Evolutionary conservation across 1,139 yeast genomes (phyloP), one percentile per base, ranked within the genome.

Genomic region (Pichia sorboxylosa): DNA sequence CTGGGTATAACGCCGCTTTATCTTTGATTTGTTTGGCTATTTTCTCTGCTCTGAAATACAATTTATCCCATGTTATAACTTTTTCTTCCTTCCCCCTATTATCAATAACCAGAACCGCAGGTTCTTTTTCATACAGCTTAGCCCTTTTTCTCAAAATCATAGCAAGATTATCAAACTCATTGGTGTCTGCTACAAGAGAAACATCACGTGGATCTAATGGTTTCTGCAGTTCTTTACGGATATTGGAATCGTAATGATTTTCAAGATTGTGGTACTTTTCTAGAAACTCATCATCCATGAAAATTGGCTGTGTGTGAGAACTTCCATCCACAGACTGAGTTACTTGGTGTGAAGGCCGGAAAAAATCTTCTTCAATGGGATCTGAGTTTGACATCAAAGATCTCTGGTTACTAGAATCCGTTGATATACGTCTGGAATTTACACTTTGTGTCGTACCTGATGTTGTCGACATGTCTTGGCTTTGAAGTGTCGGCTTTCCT

Each of bases 21-120:
- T 77, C 77, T 47, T 83, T 93, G 40, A 92, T 77, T 53, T 83
- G 92, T 49, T 79, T 83, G 0, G 96, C 95, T 13, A 92, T 78
- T 48, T 82, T 83, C 46, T 84, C 93, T 0, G 96, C 81, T 45
- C 80, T 72, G 28, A 78, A 56, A 39, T 84, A 82, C 15, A 92
- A 61, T 50, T 84, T 87, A 41, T 84, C 96, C 98, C 98, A 92
- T 0, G 90, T 66, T 10, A 90, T 79, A 0, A 78, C 57, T 18
- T 69, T 67, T 1, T 70, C 63, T 49, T 87, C 97, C 51, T 83
- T 87, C 5, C 95, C 96, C 45, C 72, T 79, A 4, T 69, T 53
- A 48, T 85, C 95, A 19, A 90, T 60, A 4, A 75, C 69, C 28
- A 77, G 57, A 32, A 90, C 66, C 0, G 96, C 96, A 14, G 67